Conservation (phyloP, 2,329 filamentous ascomycete species). For the Grosmannia huntii region DNA sequence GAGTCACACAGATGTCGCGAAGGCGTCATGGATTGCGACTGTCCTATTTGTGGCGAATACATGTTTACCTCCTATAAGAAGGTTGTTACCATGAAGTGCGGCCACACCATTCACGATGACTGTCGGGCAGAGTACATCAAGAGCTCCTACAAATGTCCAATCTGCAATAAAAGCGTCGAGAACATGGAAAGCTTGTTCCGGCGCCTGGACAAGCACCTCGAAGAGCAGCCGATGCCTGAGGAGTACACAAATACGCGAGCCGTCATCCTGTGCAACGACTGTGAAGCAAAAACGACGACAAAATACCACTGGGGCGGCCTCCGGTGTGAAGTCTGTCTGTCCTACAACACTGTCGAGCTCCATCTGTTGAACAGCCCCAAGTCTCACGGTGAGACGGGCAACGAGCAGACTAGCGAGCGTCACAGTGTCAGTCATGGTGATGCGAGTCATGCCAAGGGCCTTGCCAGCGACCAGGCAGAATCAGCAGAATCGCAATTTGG, state of each 20-base stretch:
- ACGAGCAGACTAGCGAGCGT: background rate
- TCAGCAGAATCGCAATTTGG: background rate
- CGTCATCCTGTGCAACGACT: slow-evolving; percentile 88
- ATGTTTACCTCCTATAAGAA: slow-evolving; percentile 84
- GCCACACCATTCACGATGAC: slow-evolving; percentile 84
- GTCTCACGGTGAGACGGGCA: slow-evolving; percentile 17
- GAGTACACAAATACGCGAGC: slow-evolving; percentile 72
- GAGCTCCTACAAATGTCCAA: slow-evolving; percentile 87
- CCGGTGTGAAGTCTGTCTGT: slow-evolving; percentile 65
- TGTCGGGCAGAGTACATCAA: slow-evolving; percentile 85
- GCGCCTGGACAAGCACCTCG: slow-evolving; percentile 77
- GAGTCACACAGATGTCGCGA: slow-evolving; percentile 88
- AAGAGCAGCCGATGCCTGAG: slow-evolving; percentile 79
- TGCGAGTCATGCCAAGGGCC: background rate
- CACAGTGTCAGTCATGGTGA: background rate
- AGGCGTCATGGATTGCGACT: slow-evolving; percentile 85
- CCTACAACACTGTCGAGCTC: slow-evolving; percentile 57
- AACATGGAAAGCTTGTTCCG: slow-evolving; percentile 97
- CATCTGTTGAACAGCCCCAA: slow-evolving; percentile 38
- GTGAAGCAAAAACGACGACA: slow-evolving; percentile 73
- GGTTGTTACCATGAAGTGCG: slow-evolving; percentile 90
- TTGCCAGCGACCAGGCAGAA: background rate
- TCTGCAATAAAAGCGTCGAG: slow-evolving; percentile 90
- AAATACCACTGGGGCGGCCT: slow-evolving; percentile 90
- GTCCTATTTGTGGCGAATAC: slow-evolving; percentile 92